These are phyloP conservation scores for Chytriomyces sp. DNA, from an alignment of 192 early-diverging fungal genomes.

Conservation along the genomic window DNA sequence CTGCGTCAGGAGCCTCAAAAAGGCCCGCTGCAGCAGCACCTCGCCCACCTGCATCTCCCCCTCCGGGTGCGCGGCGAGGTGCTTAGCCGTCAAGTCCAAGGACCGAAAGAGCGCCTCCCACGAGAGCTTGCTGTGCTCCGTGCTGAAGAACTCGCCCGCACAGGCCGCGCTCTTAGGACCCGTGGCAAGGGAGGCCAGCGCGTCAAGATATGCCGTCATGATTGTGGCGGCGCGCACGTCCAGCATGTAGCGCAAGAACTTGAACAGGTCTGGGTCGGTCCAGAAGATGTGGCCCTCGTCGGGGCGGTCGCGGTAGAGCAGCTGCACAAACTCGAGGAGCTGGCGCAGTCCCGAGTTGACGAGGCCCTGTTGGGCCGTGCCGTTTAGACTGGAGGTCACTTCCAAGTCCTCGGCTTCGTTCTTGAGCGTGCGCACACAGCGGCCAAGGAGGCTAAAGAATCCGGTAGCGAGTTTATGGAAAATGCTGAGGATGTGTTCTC, in stretches of 20 bases:
- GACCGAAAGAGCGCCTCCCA: constrained; percentile 34
- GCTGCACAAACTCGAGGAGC: constrained; percentile 71
- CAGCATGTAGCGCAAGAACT: constrained; percentile 50
- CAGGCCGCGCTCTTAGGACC: constrained; percentile 68
- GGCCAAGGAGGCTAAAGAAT: constrained; percentile 27
- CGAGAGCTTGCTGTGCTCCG: constrained; percentile 26
- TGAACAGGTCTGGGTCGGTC: constrained; percentile 49
- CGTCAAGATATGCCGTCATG: constrained; percentile 69
- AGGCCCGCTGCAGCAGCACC: constrained; percentile 67
- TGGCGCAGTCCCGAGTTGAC: constrained; percentile 50
- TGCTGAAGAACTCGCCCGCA: constrained; percentile 60
- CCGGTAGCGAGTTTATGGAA: constrained; percentile 14
- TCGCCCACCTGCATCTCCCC: constrained; percentile 74
- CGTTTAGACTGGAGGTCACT: not conserved
- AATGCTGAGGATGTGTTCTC: constrained; percentile 2
- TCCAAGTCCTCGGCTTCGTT: constrained; percentile 34
- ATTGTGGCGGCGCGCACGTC: constrained; percentile 44
- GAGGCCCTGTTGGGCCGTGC: not conserved
- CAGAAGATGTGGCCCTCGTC: constrained; percentile 59
- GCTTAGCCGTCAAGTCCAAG: constrained; percentile 59
- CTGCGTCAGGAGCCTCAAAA: constrained; percentile 74
- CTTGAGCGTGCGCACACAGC: constrained; percentile 28
- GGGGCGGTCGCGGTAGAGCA: constrained; percentile 73
- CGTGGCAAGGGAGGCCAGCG: constrained; percentile 80
- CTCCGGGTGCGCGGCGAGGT: constrained; percentile 21